Evolutionary conservation across 805 yeast genomes (phyloP).

Genomic region (Nakazawaea peltata): DNA sequence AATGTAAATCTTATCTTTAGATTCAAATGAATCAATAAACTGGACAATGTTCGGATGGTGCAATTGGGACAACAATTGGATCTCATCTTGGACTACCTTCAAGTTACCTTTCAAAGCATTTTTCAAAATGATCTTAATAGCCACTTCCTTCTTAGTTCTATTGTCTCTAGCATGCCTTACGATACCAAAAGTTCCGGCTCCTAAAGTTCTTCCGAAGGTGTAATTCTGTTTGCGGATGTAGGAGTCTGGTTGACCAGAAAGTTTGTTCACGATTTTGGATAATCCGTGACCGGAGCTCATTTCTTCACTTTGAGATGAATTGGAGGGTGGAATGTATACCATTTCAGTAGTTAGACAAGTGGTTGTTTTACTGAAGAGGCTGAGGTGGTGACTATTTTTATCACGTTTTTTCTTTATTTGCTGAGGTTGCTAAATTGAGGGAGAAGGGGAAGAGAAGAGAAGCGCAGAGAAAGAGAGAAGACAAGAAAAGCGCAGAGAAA

Average conservation of each 20-base stretch:
- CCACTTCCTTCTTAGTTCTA: slow-evolving; percentile 59
- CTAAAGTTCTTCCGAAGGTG: slow-evolving; percentile 75
- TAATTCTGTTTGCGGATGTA: slow-evolving; percentile 61
- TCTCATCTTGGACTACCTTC: slow-evolving; percentile 70
- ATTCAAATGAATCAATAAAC: slow-evolving; percentile 89
- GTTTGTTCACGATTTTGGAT: slow-evolving; percentile 38
- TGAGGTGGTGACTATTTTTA: no score
- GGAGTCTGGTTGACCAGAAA: slow-evolving; percentile 68
- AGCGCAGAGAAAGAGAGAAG: not conserved
- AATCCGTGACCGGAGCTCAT: slow-evolving; percentile 2
- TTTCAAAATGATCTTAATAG: slow-evolving; percentile 82
- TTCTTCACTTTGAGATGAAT: no score
- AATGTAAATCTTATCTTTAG: slow-evolving; percentile 83
- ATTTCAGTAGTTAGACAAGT: no score
- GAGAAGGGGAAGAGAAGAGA: not conserved
- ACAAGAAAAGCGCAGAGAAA: not conserved
- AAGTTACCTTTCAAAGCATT: slow-evolving; percentile 66
- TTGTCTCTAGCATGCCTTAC: slow-evolving; percentile 64
- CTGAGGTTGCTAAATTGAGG: no score
- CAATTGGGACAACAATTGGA: slow-evolving; percentile 57
- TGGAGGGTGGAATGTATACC: no score
- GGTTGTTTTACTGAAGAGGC: no score
- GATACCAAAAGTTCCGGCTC: slow-evolving; percentile 94
- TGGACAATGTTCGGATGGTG: slow-evolving; percentile 84
- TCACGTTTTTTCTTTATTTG: no score